These are phyloP conservation scores for Aspergillus biplanus DNA, from an alignment of 495 filamentous ascomycete species.

Conservation along the genomic window DNA sequence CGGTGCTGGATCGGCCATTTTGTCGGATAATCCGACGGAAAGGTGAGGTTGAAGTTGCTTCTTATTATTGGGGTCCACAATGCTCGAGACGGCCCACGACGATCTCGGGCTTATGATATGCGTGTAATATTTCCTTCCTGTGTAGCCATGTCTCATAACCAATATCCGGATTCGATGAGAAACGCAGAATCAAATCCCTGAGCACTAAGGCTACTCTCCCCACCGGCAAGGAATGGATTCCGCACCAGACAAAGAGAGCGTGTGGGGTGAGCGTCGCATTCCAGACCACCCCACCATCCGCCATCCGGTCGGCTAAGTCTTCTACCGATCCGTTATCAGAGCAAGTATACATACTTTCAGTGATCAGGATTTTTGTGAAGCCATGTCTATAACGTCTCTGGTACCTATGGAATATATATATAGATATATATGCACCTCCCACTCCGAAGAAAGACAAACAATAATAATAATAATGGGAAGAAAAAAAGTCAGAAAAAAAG, in stretches of 20 bases:
- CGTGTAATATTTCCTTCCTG: too few relatives aligned
- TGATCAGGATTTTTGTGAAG: background rate
- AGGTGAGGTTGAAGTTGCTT: background rate
- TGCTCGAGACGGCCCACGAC: too few relatives aligned
- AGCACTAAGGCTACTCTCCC: background rate
- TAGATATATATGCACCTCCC: background rate
- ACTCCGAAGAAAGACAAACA: background rate
- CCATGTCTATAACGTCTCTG: background rate
- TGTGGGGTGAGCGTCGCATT: constrained; percentile 6
- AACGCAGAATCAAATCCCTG: too few relatives aligned
- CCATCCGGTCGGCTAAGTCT: background rate
- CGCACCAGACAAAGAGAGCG: background rate
- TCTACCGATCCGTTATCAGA: background rate
- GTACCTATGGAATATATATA: background rate
- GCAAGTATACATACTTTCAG: background rate
- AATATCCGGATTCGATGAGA: too few relatives aligned
- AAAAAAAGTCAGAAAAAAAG: constrained; percentile 1
- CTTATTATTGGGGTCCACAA: too few relatives aligned
- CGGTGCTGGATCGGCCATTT: background rate
- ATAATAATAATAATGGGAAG: background rate
- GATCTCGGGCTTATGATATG: too few relatives aligned
- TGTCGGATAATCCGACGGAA: background rate
- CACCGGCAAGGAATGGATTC: constrained; percentile 2
- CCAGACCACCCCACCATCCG: background rate
- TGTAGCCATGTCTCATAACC: too few relatives aligned